phyloP scores from a whole-genome alignment of 164 flowering plant genomes.

The Umbellularia californica region DNA sequence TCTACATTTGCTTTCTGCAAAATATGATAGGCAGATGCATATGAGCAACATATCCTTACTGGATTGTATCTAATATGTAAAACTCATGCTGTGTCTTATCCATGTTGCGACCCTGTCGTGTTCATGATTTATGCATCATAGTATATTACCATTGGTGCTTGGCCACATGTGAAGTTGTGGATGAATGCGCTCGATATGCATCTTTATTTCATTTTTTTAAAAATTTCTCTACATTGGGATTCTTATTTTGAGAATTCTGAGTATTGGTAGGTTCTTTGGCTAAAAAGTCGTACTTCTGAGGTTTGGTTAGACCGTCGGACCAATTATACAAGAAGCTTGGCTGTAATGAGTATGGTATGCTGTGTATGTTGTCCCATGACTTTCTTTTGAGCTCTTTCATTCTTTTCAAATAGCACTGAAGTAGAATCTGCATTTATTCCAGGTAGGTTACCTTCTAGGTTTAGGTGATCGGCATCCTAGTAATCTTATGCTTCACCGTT shows the following conservation, averaged over 20 bases:
- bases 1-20: constrained; percentile 1
- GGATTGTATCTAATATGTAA: too few species aligned
- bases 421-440: constrained; percentile 16
- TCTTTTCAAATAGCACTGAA: constrained; percentile 4
- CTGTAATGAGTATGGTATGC: constrained; percentile 99
- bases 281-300: constrained; percentile 97
- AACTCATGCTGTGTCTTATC: too few species aligned
- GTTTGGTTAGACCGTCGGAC: constrained; percentile 96
- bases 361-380: not conserved
- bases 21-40: not conserved
- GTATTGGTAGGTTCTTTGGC: constrained; percentile 77
- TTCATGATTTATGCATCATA: too few species aligned
- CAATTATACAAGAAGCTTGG: constrained; percentile 95
- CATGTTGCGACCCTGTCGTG: too few species aligned
- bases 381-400: not conserved
- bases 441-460: constrained; percentile 99
- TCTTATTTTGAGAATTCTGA: not conserved
- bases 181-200: too few species aligned
- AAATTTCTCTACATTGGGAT: not conserved
- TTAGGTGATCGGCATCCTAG: constrained; percentile 99
- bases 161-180: too few species aligned
- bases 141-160: too few species aligned
- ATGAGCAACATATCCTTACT: not conserved
- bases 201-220: too few species aligned
- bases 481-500: constrained; percentile 97